phyloP scores from a whole-genome alignment of 306 rosid species.

The Oemleria cerasiformis region DNA sequence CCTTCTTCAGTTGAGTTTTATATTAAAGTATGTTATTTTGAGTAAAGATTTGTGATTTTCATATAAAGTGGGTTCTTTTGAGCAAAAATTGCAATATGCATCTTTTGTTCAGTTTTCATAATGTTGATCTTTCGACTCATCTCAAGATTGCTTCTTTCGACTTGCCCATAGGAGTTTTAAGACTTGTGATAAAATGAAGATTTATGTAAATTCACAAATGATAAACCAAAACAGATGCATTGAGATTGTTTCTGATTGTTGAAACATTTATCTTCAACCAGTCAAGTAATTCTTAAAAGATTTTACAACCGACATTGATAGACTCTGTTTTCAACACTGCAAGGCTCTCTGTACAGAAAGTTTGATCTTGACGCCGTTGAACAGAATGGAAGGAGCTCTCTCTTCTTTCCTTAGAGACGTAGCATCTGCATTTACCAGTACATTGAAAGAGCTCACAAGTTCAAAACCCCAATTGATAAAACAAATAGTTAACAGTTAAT shows the following conservation, averaged over 20 bases:
- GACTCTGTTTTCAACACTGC: not conserved
- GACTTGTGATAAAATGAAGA: too few relatives aligned
- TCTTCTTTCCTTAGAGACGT: not conserved
- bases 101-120: too few relatives aligned
- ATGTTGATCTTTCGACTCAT: not conserved
- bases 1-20: slow-evolving; percentile 10
- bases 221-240: too few relatives aligned
- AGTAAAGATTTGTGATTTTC: slow-evolving; percentile 1
- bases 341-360: slow-evolving; percentile 4
- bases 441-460: not conserved
- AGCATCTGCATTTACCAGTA: slow-evolving; percentile 27
- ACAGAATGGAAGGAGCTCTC: not conserved
- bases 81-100: not conserved
- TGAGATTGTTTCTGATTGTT: too few relatives aligned
- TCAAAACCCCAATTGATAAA: too few relatives aligned
- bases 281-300: not conserved
- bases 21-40: slow-evolving; percentile 8
- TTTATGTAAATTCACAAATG: too few relatives aligned
- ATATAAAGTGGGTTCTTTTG: slow-evolving; percentile 7
- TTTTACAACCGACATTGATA: not conserved
- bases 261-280: too few relatives aligned
- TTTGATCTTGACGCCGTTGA: slow-evolving; percentile 20
- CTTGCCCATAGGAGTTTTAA: not conserved
- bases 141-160: not conserved
- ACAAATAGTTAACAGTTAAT: too few relatives aligned